phyloP scores from a whole-genome alignment of 352 stramenopile genomes.

The Pythium rhizo-oryzae region DNA sequence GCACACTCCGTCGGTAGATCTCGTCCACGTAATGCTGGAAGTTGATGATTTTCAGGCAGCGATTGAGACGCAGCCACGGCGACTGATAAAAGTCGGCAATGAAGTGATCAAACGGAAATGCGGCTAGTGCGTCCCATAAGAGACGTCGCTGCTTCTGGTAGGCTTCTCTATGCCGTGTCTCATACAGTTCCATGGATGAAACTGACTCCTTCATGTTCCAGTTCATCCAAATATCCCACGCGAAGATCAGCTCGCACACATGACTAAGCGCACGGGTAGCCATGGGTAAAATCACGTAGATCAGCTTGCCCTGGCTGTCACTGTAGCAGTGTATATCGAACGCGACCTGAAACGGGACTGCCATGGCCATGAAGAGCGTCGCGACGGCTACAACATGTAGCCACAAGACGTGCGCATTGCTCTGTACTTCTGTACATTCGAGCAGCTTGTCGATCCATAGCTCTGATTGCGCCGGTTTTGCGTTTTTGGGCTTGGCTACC shows the following conservation, averaged over 20 bases:
- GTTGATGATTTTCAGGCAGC: slow-evolving; percentile 57
- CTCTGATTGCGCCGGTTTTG: background rate
- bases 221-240: slow-evolving; percentile 56
- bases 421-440: slow-evolving; percentile 58
- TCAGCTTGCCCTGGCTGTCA: slow-evolving; percentile 29
- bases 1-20: slow-evolving; percentile 53
- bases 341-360: slow-evolving; percentile 49
- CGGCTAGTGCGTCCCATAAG: slow-evolving; percentile 41
- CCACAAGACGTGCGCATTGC: slow-evolving; percentile 56
- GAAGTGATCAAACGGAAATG: slow-evolving; percentile 54
- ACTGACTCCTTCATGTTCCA: slow-evolving; percentile 40
- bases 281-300: slow-evolving; percentile 35
- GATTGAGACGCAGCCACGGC: slow-evolving; percentile 40
- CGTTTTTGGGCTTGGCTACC: background rate
- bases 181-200: slow-evolving; percentile 54
- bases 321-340: slow-evolving; percentile 52
- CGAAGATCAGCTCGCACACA: slow-evolving; percentile 49
- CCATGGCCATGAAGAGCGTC: slow-evolving; percentile 49
- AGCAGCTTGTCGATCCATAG: slow-evolving; percentile 58
- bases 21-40: slow-evolving; percentile 57
- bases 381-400: slow-evolving; percentile 46
- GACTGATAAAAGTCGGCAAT: slow-evolving; percentile 37
- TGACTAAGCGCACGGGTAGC: slow-evolving; percentile 30
- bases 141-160: slow-evolving; percentile 50
- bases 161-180: slow-evolving; percentile 37